Base-by-base conservation (phyloP, 495 filamentous ascomycete species). In the Penicillium mononematosum region DNA sequence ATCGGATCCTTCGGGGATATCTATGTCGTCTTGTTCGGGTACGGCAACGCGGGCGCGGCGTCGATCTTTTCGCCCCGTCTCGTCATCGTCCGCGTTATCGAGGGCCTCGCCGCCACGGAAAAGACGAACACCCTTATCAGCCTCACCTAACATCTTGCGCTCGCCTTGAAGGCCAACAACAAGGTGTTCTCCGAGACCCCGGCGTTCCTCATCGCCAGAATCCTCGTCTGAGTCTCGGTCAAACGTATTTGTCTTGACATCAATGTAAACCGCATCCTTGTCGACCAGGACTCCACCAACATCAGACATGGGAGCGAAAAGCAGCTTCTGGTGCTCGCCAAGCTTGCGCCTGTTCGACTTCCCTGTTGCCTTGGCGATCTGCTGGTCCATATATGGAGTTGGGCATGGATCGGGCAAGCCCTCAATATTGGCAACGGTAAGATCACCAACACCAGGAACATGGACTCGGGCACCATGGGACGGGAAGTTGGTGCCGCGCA, bases 251-350 rank as follows among this genome's bases (percentile, higher is more conserved):
- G 84, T 85, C 63, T 88, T 90, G 51, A 91, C 72, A 65, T 90
- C 85, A 64, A 91, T 89, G 59, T 90, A 91, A 6, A 91, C 87
- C 1, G 88, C 88, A 76, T 91, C 88, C 58, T 88, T 90, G 62
- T 91, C 88, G 5, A 91, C 85, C 68, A 91, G 69, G 4, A 98
- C 86, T 62, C 94, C 94, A 60, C 92, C 93, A 32, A 96, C 90
- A 75, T 98, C 94, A 49, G 90, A 94, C 92, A 98, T 98, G 16
- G 94, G 94, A 14, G 95, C 94, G 74, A 95, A 95, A 4, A 98
- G 79, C 56, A 94, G 79, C 73, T 96, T 97, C 65, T 97, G 91
- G 69, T 96, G 97, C 67, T 98, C 94, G 32, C 92, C 93, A 36
- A 98, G 71, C 50, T 91, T 78, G 64, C 85, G 84, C 56, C 90